These are phyloP conservation scores for Strigomonas culicis DNA, from an alignment of 208 protist genomes.

Conservation along the genomic window DNA sequence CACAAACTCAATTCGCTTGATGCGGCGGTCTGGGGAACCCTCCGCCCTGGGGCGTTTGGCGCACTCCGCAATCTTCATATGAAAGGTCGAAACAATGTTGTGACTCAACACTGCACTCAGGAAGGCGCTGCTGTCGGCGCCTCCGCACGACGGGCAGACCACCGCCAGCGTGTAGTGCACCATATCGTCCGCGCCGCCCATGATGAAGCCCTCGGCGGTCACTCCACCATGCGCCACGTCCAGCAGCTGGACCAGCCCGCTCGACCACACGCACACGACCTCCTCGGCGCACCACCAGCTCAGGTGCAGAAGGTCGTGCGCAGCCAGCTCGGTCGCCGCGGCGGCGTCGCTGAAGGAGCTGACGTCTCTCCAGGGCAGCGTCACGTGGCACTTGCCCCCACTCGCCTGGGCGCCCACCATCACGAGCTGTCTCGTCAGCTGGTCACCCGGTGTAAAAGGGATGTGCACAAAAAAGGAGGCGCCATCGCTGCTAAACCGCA, in stretches of 20 bases:
- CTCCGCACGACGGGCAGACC: too few species aligned
- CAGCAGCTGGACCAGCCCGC: conserved; percentile 35
- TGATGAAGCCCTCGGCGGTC: conserved; percentile 13
- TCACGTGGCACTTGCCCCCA: background rate
- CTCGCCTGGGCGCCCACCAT: conserved; percentile 11
- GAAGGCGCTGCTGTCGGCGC: conserved; percentile 14
- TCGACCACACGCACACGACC: conserved; percentile 54
- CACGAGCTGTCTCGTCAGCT: background rate
- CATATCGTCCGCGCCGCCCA: conserved; percentile 18
- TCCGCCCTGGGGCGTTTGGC: background rate
- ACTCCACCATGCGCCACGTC: background rate
- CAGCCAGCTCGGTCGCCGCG: background rate
- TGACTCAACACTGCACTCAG: conserved; percentile 40
- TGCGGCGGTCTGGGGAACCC: conserved; percentile 13
- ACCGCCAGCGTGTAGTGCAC: conserved; percentile 10
- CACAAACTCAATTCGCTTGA: conserved; percentile 8
- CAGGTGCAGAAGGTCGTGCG: conserved; percentile 19
- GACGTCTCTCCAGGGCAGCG: too few species aligned
- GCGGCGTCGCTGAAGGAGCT: conserved; percentile 13
- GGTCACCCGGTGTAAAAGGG: background rate
- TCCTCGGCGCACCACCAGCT: conserved; percentile 43
- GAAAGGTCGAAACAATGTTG: conserved; percentile 45
- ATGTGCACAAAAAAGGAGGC: background rate
- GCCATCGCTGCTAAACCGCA: background rate
- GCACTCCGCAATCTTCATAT: conserved; percentile 11